These are phyloP conservation scores for Recurvomyces mirabilis DNA, from an alignment of 495 filamentous ascomycete genomes.

Conservation along the genomic window DNA sequence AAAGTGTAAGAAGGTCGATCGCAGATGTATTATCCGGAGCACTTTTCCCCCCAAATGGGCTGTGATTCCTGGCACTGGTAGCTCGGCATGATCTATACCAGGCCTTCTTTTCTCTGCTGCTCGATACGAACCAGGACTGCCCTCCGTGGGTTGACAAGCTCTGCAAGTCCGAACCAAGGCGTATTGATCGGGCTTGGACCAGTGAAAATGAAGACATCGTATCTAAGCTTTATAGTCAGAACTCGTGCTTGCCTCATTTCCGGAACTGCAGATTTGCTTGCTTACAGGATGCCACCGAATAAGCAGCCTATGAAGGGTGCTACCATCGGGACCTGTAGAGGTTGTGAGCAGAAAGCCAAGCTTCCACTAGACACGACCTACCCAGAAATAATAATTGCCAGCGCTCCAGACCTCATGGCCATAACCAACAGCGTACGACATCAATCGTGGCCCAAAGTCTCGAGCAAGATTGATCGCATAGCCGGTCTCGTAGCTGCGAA, in stretches of 20 bases:
- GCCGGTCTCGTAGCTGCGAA: too few species aligned
- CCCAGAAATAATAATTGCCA: constrained; percentile 28
- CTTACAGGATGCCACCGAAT: constrained; percentile 20
- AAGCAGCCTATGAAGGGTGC: constrained; percentile 22
- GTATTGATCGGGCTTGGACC: constrained; percentile 22
- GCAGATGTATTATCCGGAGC: too few species aligned
- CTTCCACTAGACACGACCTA: too few species aligned
- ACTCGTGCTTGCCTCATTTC: too few species aligned
- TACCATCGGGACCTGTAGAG: constrained; percentile 23
- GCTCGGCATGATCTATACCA: constrained; percentile 14
- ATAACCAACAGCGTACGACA: constrained; percentile 51
- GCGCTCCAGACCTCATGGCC: constrained; percentile 51
- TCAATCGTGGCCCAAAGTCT: constrained; percentile 54
- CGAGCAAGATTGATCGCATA: constrained; percentile 58
- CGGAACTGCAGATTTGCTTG: too few species aligned
- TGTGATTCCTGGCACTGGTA: too few species aligned
- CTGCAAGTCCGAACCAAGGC: constrained; percentile 20
- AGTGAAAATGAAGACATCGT: constrained; percentile 25
- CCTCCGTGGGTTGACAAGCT: constrained; percentile 8
- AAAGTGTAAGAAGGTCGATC: too few species aligned
- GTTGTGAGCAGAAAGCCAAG: too few species aligned
- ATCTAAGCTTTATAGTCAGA: too few species aligned
- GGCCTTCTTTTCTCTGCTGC: constrained; percentile 4
- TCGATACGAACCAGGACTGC: constrained; percentile 2
- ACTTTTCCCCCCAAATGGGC: too few species aligned